Base-by-base conservation (phyloP, 169 alveolate genomes). In the Hepatocystis sp. region DNA sequence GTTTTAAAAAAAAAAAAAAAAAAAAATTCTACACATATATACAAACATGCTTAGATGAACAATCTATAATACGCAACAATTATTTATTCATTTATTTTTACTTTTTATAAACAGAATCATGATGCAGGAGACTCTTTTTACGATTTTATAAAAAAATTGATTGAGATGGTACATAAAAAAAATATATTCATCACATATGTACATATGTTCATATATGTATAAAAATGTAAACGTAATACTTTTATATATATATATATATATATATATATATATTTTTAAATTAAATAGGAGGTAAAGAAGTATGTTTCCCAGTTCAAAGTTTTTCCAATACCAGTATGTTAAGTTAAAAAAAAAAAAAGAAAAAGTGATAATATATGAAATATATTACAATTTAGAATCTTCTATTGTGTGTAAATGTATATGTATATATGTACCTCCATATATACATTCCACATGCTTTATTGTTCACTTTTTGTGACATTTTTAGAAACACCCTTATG, bases 401-500 rank as follows among this genome's bases (percentile, higher is more conserved):
- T n/a, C n/a, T n/a, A n/a, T n/a, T n/a, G n/a, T n/a, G n/a, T 19
- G 92, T 65, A 23, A 13, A 47, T 17, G 28, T 25, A 52, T 23
- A 63, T 47, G 42, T 39, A 23, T 27, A 46, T 32, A 76, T 66
- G 36, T 25, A 78, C 40, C 91, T 91, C 63, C 61, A 63, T 21
- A 86, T 68, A 4, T 81, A 91, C 13, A 86, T 89, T 52, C n/a
- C n/a, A n/a, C 90, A 67, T 19, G 71, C 66, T 2, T 89, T 85
- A 15, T 85, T 2, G 5, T 23, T 15, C 23, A 65, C 44, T 42
- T 85, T 85, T 85, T 88, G 65, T 91, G 84, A 15, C 85, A 84
- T 34, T 90, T 92, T 36, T 40, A 94, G 90, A 78, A 96, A 40
- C 97, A 94, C 49, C 97, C 97, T 4, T 94, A 94, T 61, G 97